Evolutionary conservation across 1,284 basidiomycete genomes (phyloP).

Genomic region (Trichosporon coremiiforme): DNA sequence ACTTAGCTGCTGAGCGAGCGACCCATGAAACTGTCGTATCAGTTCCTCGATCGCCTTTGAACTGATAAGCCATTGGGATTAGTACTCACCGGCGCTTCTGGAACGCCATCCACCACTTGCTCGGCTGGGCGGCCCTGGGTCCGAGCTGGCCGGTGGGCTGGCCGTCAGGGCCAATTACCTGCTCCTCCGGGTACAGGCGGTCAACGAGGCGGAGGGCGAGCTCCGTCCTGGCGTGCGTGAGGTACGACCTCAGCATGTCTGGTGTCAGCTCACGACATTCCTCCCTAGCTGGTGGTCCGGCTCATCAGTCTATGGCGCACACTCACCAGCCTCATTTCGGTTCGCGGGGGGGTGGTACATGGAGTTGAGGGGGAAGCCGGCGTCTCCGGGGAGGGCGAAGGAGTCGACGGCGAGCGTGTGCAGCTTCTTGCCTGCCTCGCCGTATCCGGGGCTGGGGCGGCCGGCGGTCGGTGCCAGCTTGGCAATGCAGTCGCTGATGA

Average conservation of each 20-base stretch:
- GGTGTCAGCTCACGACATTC: constrained; percentile 18
- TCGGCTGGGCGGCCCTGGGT: constrained; percentile 65
- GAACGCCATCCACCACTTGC: constrained; percentile 99
- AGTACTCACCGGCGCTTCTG: constrained; percentile 70
- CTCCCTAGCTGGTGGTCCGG: neutral
- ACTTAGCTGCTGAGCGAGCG: constrained; percentile 26
- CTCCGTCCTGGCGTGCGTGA: constrained; percentile 91
- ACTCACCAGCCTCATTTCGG: constrained; percentile 79
- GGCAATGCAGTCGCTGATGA: constrained; percentile 93
- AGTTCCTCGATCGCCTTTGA: neutral
- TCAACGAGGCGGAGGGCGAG: constrained; percentile 82
- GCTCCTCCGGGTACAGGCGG: constrained; percentile 68
- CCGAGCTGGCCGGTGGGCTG: constrained; percentile 62
- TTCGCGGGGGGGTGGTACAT: constrained; percentile 82
- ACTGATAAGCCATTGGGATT: neutral
- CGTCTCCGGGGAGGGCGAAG: constrained; percentile 93
- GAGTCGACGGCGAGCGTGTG: constrained; percentile 89
- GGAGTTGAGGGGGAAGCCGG: constrained; percentile 88
- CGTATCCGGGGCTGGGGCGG: constrained; percentile 64
- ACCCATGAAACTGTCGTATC: constrained; percentile 27
- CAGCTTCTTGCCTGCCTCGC: constrained; percentile 85
- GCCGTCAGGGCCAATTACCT: constrained; percentile 49
- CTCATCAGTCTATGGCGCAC: neutral
- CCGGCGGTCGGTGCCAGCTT: constrained; percentile 68
- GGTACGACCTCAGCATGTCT: constrained; percentile 74